These are phyloP conservation scores for Liquidambar formosana DNA, from an alignment of 164 flowering plant species.

Conservation along the genomic window DNA sequence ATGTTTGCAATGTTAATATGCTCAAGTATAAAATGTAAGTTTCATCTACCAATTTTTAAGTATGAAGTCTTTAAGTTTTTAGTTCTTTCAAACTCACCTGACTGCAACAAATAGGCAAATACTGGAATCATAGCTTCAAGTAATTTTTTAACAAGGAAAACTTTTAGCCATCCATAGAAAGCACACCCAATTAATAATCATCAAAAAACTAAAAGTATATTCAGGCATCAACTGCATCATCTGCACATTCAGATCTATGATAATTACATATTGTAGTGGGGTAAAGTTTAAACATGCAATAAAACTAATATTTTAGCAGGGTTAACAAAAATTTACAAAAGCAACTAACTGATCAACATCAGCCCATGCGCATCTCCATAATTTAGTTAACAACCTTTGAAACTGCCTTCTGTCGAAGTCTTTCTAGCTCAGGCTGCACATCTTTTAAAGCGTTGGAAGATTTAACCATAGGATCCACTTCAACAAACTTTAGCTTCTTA, in stretches of 20 bases:
- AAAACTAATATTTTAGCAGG: too few relatives aligned
- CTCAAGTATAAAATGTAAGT: not conserved
- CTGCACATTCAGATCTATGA: not conserved
- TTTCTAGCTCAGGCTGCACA: slow-evolving; percentile 97
- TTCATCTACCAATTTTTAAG: not conserved
- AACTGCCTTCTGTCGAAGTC: slow-evolving; percentile 89
- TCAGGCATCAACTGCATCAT: not conserved
- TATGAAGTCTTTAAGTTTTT: not conserved
- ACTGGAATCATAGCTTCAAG: too few relatives aligned
- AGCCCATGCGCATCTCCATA: slow-evolving; percentile 9
- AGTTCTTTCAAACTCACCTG: not conserved
- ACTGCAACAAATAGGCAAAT: too few relatives aligned
- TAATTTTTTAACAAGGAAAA: not conserved
- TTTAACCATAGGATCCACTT: slow-evolving; percentile 78
- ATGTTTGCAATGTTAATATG: not conserved
- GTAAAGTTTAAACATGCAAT: not conserved
- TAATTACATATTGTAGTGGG: not conserved
- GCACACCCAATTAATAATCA: not conserved
- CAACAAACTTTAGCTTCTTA: slow-evolving; percentile 86
- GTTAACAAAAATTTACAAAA: not conserved
- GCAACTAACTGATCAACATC: slow-evolving; percentile 5
- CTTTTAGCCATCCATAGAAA: not conserved
- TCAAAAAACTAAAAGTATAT: not conserved
- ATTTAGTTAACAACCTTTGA: slow-evolving; percentile 63
- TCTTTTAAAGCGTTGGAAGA: slow-evolving; percentile 88